Percentiles rank a stretch among this genome's conserved stretches.
Evolutionary conservation across 1,139 yeast genomes (phyloP).

Genomic region (Yamadazyma buinensis): DNA sequence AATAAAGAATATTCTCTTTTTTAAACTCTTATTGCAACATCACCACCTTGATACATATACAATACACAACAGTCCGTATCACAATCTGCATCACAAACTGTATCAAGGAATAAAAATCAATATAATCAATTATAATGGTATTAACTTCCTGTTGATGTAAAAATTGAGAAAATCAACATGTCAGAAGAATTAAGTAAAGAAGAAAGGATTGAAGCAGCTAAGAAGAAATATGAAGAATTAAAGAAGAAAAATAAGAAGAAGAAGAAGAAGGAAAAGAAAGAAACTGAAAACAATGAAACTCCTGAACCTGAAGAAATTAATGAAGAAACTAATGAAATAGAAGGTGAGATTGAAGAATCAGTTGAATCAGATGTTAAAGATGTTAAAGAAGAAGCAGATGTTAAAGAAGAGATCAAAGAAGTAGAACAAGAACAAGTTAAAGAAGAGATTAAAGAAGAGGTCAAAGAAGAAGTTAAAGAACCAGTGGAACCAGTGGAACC

Average conservation of each 20-base stretch:
- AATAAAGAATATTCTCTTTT: too few relatives aligned
- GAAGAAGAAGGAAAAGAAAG: conserved; percentile 17
- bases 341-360: conserved; percentile 1
- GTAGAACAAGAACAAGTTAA: conserved; percentile 3
- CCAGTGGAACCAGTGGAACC: conserved; percentile 3
- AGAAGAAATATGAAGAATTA: conserved; percentile 59
- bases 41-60: too few relatives aligned
- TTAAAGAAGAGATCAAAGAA: conserved; percentile 7
- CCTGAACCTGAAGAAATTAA: conserved; percentile 10
- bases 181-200: conserved; percentile 38
- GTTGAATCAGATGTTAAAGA: background rate
- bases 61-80: background rate
- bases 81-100: background rate
- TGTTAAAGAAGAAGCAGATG: conserved; percentile 5
- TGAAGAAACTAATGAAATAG: conserved; percentile 1
- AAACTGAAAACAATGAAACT: conserved; percentile 1
- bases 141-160: too few relatives aligned
- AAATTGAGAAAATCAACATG: background rate
- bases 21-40: too few relatives aligned
- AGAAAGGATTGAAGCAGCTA: conserved; percentile 61
- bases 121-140: background rate
- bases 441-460: conserved; percentile 1
- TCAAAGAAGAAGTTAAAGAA: background rate
- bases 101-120: background rate
- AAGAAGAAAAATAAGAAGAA: conserved; percentile 56